Percentiles rank a stretch among this genome's conserved stretches.
Evolutionary conservation across 129 eudicot genomes (phyloP).

Genomic region (Pulicaria dysenterica): DNA sequence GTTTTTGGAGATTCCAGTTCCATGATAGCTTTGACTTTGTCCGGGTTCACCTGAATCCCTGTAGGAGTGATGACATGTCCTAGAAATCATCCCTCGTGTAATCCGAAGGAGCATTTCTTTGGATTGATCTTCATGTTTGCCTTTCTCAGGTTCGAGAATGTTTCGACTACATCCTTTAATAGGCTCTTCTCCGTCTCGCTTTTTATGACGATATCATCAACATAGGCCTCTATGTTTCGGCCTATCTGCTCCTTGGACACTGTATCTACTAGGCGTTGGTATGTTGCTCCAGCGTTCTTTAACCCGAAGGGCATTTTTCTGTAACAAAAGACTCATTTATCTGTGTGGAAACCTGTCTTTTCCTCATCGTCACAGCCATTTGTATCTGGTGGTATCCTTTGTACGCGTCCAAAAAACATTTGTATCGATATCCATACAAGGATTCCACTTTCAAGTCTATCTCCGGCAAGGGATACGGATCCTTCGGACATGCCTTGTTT

Average conservation of each 20-base stretch:
- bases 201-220: background rate
- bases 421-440: background rate
- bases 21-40: background rate
- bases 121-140: background rate
- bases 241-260: background rate
- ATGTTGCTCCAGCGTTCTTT: background rate
- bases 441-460: background rate
- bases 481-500: background rate
- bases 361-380: background rate
- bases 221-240: background rate
- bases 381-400: conserved; percentile 1
- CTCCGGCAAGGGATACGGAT: background rate
- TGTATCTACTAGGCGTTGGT: background rate
- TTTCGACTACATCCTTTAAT: background rate
- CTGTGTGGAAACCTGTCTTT: too few species aligned
- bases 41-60: background rate
- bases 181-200: background rate
- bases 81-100: too few species aligned
- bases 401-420: background rate
- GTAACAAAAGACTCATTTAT: background rate
- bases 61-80: background rate
- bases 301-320: background rate
- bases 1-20: background rate
- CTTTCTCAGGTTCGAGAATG: background rate
- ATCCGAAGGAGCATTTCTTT: too few species aligned